Percentiles rank a stretch among this genome's conserved stretches.
phyloP scores from a whole-genome alignment of 345 rosid species.

The Brassica nigra region DNA sequence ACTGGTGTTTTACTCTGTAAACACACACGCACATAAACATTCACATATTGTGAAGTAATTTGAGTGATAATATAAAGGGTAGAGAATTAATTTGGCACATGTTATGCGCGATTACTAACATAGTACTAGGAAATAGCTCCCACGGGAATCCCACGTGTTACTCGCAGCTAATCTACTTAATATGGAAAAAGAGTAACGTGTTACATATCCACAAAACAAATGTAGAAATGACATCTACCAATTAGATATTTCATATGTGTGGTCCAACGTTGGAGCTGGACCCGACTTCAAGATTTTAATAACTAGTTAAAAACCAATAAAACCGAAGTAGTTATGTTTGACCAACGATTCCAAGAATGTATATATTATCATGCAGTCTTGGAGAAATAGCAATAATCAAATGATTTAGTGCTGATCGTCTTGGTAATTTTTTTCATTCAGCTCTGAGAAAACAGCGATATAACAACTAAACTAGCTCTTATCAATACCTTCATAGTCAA shows the following conservation, averaged over 20 bases:
- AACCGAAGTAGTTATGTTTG: background rate
- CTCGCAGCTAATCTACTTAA: constrained; percentile 24
- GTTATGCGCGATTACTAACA: background rate
- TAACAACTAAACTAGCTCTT: background rate
- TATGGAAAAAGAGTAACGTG: constrained; percentile 33
- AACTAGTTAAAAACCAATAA: constrained; percentile 2
- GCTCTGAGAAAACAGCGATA: background rate
- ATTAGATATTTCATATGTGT: constrained; percentile 28
- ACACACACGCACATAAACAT: background rate
- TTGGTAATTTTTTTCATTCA: background rate
- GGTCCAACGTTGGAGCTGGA: constrained; percentile 30
- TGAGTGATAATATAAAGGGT: background rate
- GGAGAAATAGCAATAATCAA: background rate
- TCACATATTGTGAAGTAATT: background rate
- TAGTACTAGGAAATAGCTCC: constrained; percentile 4
- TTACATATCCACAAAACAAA: constrained; percentile 29
- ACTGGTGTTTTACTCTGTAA: background rate
- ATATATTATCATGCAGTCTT: background rate
- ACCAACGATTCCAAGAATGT: background rate
- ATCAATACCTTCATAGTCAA: background rate
- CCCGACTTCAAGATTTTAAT: constrained; percentile 21
- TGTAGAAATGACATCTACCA: background rate
- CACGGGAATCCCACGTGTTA: constrained; percentile 43
- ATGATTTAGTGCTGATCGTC: background rate
- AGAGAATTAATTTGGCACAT: background rate